Evolutionary conservation across 257 asterid species (phyloP), one percentile per base, ranked within the genome.

Genomic region (Scutellaria baicalensis): DNA sequence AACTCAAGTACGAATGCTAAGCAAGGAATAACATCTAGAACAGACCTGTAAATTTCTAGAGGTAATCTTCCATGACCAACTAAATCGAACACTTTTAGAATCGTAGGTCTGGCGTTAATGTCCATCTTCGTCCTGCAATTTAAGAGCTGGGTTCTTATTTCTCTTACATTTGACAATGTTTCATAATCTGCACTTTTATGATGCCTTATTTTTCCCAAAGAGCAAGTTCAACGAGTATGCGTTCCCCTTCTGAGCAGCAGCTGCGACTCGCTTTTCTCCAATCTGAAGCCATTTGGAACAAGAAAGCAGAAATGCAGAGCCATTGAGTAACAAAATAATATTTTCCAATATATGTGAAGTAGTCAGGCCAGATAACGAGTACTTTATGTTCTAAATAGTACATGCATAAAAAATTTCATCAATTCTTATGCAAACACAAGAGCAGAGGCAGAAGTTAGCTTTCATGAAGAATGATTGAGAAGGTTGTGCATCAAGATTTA

Each of bases 201-300:
- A 16, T 65, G 69, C 81, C 80, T 88, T 88, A 78, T 78, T 82
- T 70, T 87, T 82, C 61, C 84, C 91, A 21, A 90, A 87, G 50
- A 93, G 95, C 81, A 93, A 83, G 72, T 84, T 58, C 82, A 93
- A 7, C 0, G 98, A 88, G 84, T 93, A 93, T 51, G 94, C 77
- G 80, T 90, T 85, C 73, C 96, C 92, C 65, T 85, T 86, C 80
- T 88, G 78, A 20, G 89, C 89, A 8, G 97, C 97, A 59, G 82
- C 93, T 69, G 83, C 89, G 50, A 93, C 84, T 23, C 97, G 84
- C 73, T 83, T 93, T 61, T 79, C 92, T 57, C 98, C 98, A 72
- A 93, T 77, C 98, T 93, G 62, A 63, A 78, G 54, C 74, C 76
- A 74, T 67, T 65, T 43, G 5, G 4, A 27, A 27, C 66, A 65